Base-by-base conservation (phyloP, 2,329 filamentous ascomycete genomes). In the Pseudogymnoascus pannorum region DNA sequence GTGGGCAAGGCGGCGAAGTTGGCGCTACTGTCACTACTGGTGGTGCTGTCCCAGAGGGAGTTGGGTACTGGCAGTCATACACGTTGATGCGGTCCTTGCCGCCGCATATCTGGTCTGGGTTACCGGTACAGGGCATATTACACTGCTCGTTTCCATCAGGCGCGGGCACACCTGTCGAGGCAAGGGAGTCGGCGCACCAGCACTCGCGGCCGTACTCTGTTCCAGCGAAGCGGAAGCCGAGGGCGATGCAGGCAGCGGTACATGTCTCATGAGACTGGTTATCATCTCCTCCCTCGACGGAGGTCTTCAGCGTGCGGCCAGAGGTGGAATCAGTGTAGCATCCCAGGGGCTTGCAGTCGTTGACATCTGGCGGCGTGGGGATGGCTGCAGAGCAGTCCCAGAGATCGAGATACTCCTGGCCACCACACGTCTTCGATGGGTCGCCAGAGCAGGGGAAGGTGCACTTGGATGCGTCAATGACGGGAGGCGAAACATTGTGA, bases 401-500 rank as follows among this genome's bases (percentile, higher is more conserved):
- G 14, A 64, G 33, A 33, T 60, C 36, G n/a, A 64, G 36, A 33
- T 60, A 40, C 31, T 64, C 61, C 11, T 57, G 57, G 5, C 64
- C 64, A 29, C 63, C 64, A 58, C 63, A 65, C n/a, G 35, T 62
- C 61, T 64, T 60, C 6, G 58, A 31, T 2, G 58, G 2, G 35
- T 64, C 62, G 12, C 64, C 64, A 36, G n/a, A 24, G 42, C 63
- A 65, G 24, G 54, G 24, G 59, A 65, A 64, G 18, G 61, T 60
- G 44, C 64, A 65, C 18, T 60, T 54, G 12, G 64, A 62, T n/a
- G 58, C 58, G n/a, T 38, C 35, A n/a, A 54, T 54, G 24, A 54
- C 44, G 8, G 44, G 44, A 5, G 44, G 44, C 1, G 44, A 54
- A 11, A 22, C 57, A 11, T 35, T 35, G 57, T 58, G 31, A 8